Conservation (phyloP, 2,329 filamentous ascomycete species). For the Xylaria sp. region DNA sequence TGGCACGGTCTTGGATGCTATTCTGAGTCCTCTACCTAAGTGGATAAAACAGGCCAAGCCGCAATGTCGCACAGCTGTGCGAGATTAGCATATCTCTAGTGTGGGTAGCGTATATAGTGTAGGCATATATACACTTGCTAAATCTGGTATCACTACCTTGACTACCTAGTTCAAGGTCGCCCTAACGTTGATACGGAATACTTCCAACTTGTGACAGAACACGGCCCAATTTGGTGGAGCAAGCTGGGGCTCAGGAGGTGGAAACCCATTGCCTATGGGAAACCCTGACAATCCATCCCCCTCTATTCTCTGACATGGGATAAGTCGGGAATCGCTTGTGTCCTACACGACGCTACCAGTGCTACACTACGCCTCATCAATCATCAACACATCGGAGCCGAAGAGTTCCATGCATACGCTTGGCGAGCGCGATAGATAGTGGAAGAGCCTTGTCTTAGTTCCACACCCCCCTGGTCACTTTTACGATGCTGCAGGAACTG, state of each 20-base stretch:
- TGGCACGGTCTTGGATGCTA: conserved; percentile 17
- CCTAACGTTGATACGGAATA: conserved; percentile 31
- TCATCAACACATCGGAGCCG: conserved; percentile 30
- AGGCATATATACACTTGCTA: conserved; percentile 25
- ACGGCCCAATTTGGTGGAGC: conserved; percentile 25
- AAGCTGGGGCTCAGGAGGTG: conserved; percentile 29
- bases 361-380: conserved; percentile 27
- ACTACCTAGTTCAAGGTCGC: conserved; percentile 13
- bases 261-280: conserved; percentile 20
- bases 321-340: conserved; percentile 27
- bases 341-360: conserved; percentile 14
- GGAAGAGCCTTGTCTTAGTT: conserved; percentile 30
- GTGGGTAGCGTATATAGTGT: conserved; percentile 14
- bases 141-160: conserved; percentile 21
- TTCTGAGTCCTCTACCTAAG: conserved; percentile 18
- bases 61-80: conserved; percentile 32
- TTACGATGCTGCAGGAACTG: conserved; percentile 38
- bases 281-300: conserved; percentile 15
- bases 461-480: conserved; percentile 19
- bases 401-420: conserved; percentile 36
- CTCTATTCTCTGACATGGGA: conserved; percentile 31
- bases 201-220: conserved; percentile 24
- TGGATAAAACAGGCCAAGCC: conserved; percentile 29
- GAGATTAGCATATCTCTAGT: conserved; percentile 34
- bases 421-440: conserved; percentile 23